A percentile compares a stretch with the other conserved stretches of the same genome.
These are phyloP conservation scores for Trichoderma koningiopsis DNA, from an alignment of 2,329 filamentous ascomycete genomes.

Conservation along the genomic window DNA sequence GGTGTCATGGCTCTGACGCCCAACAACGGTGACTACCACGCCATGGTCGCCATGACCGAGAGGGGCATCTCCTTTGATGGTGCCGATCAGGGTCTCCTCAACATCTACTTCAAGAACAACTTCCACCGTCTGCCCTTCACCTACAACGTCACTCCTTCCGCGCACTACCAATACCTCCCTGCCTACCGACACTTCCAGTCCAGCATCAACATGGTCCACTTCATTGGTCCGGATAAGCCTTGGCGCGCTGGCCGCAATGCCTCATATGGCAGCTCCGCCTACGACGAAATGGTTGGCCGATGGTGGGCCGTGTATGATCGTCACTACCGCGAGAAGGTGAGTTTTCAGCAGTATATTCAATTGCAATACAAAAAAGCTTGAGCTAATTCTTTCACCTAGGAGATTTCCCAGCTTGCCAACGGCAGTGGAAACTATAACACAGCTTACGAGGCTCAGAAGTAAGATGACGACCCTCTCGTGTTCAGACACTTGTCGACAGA, in stretches of 20 bases:
- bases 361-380: neutral
- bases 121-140: slow-evolving; percentile 90
- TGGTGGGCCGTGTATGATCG: slow-evolving; percentile 97
- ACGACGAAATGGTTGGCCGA: slow-evolving; percentile 78
- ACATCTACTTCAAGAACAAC: slow-evolving; percentile 84
- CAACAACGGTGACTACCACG: slow-evolving; percentile 84
- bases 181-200: slow-evolving; percentile 92
- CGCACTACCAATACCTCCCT: slow-evolving; percentile 95
- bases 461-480: slow-evolving; percentile 29
- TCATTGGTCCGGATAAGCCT: slow-evolving; percentile 89
- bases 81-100: slow-evolving; percentile 91
- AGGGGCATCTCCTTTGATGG: slow-evolving; percentile 93
- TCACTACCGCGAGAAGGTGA: slow-evolving; percentile 67
- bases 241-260: slow-evolving; percentile 70
- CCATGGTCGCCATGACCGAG: slow-evolving; percentile 79
- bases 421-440: slow-evolving; percentile 29
- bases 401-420: slow-evolving; percentile 26
- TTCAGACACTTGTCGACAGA: neutral
- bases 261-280: slow-evolving; percentile 61
- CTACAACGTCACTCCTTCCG: slow-evolving; percentile 96
- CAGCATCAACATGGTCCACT: slow-evolving; percentile 88
- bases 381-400: neutral
- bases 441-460: slow-evolving; percentile 59
- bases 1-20: slow-evolving; percentile 91
- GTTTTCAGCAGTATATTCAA: slow-evolving; percentile 29